These are phyloP conservation scores for Earliella scabrosa DNA, from an alignment of 1,284 basidiomycete genomes.

Conservation along the genomic window DNA sequence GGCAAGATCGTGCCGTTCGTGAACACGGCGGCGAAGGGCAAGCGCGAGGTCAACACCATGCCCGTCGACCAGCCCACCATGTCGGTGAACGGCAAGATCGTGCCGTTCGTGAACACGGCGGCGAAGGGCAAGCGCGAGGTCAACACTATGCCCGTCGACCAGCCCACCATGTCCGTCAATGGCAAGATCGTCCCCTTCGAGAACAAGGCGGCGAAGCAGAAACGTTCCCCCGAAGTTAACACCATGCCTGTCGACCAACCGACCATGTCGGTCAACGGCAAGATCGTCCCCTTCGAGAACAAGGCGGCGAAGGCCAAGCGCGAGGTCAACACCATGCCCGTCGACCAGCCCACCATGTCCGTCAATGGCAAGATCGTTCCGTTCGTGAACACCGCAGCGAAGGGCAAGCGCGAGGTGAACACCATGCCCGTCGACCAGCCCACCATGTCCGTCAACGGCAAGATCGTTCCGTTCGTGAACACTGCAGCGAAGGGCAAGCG, in stretches of 20 bases:
- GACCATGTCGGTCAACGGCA: slow-evolving; percentile 29
- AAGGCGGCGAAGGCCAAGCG: slow-evolving; percentile 24
- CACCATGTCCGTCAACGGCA: background rate
- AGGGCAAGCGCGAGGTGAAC: slow-evolving; percentile 22
- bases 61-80: slow-evolving; percentile 33
- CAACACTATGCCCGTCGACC: slow-evolving; percentile 36
- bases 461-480: background rate
- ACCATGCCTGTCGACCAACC: slow-evolving; percentile 39
- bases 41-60: slow-evolving; percentile 33
- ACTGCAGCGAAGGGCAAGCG: slow-evolving; percentile 26
- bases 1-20: slow-evolving; percentile 26
- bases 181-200: slow-evolving; percentile 30
- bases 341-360: slow-evolving; percentile 32
- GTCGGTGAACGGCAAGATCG: slow-evolving; percentile 28
- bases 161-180: slow-evolving; percentile 27
- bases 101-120: slow-evolving; percentile 22
- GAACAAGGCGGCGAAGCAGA: slow-evolving; percentile 15
- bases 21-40: slow-evolving; percentile 23
- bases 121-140: slow-evolving; percentile 32
- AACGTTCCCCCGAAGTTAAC: slow-evolving; percentile 34
- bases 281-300: slow-evolving; percentile 28
- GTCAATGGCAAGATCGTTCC: slow-evolving; percentile 25
- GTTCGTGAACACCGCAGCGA: slow-evolving; percentile 10
- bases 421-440: slow-evolving; percentile 23
- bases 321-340: slow-evolving; percentile 36